Conservation (phyloP, 2,329 filamentous ascomycete species). For the Xylariales sp. region DNA sequence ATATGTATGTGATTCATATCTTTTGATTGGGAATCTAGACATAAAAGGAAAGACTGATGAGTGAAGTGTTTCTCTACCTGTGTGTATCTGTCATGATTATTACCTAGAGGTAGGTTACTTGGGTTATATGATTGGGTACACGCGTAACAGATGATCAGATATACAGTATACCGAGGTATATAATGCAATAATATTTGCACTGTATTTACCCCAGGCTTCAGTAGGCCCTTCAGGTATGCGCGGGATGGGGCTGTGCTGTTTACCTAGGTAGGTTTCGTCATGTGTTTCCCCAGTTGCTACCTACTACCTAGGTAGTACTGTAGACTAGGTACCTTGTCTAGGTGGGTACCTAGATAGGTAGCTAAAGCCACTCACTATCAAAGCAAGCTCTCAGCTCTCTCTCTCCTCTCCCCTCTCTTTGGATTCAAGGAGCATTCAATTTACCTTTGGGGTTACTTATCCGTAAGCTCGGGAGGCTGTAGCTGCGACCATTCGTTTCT, state of each 20-base stretch:
- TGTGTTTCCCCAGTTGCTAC: conserved; percentile 24
- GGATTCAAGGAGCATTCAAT: not conserved
- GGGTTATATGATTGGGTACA: no score
- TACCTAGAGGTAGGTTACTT: no score
- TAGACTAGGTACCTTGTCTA: not conserved
- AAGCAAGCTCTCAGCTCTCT: conserved; percentile 3
- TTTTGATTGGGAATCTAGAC: no score
- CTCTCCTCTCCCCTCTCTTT: not conserved
- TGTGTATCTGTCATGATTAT: no score
- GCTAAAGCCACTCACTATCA: conserved; percentile 4
- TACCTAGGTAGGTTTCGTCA: conserved; percentile 25
- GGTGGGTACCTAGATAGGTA: not conserved
- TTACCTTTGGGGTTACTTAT: not conserved
- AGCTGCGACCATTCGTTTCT: not conserved
- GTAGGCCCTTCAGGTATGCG: not conserved
- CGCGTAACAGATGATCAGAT: no score
- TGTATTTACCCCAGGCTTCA: conserved; percentile 8
- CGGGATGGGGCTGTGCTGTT: conserved; percentile 27
- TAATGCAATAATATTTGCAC: not conserved
- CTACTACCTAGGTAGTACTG: not conserved
- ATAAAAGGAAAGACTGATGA: no score
- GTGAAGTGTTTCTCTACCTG: no score
- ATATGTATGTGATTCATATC: no score
- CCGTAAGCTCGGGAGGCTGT: not conserved
- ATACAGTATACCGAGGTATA: not conserved